These are phyloP conservation scores for Aspergillus sp. DNA, from an alignment of 2,329 filamentous ascomycete genomes.

Conservation along the genomic window DNA sequence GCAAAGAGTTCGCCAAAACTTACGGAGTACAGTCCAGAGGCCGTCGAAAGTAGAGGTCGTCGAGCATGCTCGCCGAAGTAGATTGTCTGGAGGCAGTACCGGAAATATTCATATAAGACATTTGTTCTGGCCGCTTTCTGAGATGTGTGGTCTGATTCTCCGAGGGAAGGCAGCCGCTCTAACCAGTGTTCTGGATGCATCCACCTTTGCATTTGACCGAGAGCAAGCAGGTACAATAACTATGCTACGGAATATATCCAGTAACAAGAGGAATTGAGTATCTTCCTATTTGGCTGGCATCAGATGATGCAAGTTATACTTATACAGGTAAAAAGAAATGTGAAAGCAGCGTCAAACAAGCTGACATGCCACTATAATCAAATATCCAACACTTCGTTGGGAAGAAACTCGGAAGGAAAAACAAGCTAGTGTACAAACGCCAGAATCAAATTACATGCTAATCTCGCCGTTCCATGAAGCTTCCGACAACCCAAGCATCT, in stretches of 20 bases:
- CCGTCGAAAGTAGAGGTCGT: too few relatives aligned
- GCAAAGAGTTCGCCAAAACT: too few relatives aligned
- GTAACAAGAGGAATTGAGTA: background rate
- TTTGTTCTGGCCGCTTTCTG: too few relatives aligned
- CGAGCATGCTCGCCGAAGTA: too few relatives aligned
- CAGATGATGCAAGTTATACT: background rate
- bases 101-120: too few relatives aligned
- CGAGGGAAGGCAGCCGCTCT: too few relatives aligned
- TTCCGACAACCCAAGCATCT: slow-evolving; percentile 80
- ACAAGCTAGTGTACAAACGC: slow-evolving; percentile 18
- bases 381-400: slow-evolving; percentile 13
- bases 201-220: too few relatives aligned
- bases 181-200: too few relatives aligned
- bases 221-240: background rate
- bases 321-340: background rate
- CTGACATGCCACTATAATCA: background rate
- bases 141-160: too few relatives aligned
- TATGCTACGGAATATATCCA: background rate
- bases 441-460: slow-evolving; percentile 54
- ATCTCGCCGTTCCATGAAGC: slow-evolving; percentile 93
- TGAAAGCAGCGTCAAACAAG: background rate
- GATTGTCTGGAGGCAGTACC: too few relatives aligned
- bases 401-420: slow-evolving; percentile 7
- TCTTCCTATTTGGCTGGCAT: background rate
- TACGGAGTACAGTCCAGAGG: too few relatives aligned